Evolutionary conservation across 2,329 filamentous ascomycete genomes (phyloP).

Genomic region (Rachicladosporium sp.): DNA sequence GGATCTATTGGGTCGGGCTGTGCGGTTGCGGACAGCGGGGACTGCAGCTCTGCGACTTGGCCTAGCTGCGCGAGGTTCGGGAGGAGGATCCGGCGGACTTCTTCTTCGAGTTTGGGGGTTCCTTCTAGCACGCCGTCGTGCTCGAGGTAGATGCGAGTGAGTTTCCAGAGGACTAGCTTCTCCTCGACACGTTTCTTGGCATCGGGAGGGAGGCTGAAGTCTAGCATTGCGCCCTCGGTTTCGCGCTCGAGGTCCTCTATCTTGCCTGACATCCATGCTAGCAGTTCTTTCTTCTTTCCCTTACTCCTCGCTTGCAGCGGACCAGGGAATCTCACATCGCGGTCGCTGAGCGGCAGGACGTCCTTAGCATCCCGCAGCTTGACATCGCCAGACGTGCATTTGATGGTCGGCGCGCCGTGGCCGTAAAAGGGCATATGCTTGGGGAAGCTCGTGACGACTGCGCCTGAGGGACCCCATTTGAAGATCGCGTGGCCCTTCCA

Average conservation of each 20-base stretch:
- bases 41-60: conserved; percentile 25
- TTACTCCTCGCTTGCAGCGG: conserved; percentile 81
- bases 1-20: conserved; percentile 56
- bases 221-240: conserved; percentile 34
- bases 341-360: conserved; percentile 57
- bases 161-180: conserved; percentile 74
- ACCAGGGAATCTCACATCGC: conserved; percentile 72
- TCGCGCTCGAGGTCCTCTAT: conserved; percentile 60
- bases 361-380: conserved; percentile 66
- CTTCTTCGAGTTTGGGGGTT: conserved; percentile 55
- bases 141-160: conserved; percentile 70
- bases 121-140: conserved; percentile 74
- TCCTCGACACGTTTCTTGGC: conserved; percentile 65
- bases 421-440: conserved; percentile 80
- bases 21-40: conserved; percentile 17
- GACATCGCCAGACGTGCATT: conserved; percentile 71
- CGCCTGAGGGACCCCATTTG: conserved; percentile 76
- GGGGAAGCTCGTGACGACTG: conserved; percentile 73
- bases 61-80: conserved; percentile 37
- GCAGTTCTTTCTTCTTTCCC: conserved; percentile 87
- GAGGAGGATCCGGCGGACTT: conserved; percentile 62
- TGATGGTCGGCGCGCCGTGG: conserved; percentile 60
- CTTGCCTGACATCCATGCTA: conserved; percentile 65
- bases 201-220: conserved; percentile 40
- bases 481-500: conserved; percentile 88